Base-by-base conservation (phyloP, 1,284 basidiomycete species). In the Microstroma glucosiphilum region DNA sequence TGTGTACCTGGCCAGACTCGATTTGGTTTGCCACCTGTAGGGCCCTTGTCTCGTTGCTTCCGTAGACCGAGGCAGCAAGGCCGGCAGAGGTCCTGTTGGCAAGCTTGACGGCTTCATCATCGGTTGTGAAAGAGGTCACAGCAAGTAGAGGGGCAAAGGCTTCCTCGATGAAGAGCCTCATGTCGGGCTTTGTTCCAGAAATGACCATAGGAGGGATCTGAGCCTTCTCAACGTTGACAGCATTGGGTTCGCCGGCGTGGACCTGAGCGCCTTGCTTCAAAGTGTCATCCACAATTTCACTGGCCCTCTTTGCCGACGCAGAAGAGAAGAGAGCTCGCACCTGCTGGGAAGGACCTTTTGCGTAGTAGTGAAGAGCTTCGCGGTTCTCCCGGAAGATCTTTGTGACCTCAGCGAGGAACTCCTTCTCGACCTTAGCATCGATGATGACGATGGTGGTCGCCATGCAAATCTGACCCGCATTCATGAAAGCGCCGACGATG, bases 381-480 rank as follows among this genome's bases (percentile, higher is more conserved):
- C 58, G 54, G 55, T 70, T 67, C 51, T 65, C 57, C 3, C 67
- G 82, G 75, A 55, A 82, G 80, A 58, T 83, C 79, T 63, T 79
- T 79, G 61, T 85, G 66, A 58, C 83, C 71, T 19, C 63, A 48
- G 76, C 69, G 4, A 77, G 70, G 37, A 84, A 75, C 7, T 25
- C 81, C 72, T 58, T 21, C 25, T 54, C 51, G 26, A 54, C 26
- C 51, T 54, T 54, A 6, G 15, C 21, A 68, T 86, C 85, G 8
- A 86, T 85, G 57, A 88, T 83, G 40, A 88, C 82, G 30, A 87
- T 84, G 71, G 61, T 87, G 86, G 1, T 86, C 85, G 1, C 86
- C 86, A 88, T 88, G 80, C 87, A 88, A 57, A 88, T 82, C 80
- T 88, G 82, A 1, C 87, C 87, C 2, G 84, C 86, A 77, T 86